Evolutionary conservation across 2,329 filamentous ascomycete genomes (phyloP), one percentile per base, ranked within the genome.

Genomic region (Penicillium sp.): DNA sequence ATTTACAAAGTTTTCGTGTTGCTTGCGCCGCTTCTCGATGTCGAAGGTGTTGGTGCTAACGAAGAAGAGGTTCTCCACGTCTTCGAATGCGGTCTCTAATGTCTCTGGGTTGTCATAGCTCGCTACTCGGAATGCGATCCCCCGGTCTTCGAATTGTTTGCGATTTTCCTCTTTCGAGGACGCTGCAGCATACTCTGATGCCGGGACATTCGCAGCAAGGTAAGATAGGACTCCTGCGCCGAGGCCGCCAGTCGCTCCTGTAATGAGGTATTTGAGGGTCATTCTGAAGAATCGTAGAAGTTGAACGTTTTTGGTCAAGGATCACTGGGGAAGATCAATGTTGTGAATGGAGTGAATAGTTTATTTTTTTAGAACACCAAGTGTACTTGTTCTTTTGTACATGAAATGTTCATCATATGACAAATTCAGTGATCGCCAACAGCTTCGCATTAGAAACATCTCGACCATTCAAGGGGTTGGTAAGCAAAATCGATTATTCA

Each of bases 41-140:
- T 81, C 79, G 47, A 80, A 76, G 41, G 77, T 78, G 40, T 80
- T 79, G 23, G 79, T 82, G 5, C 83, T 85, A 21, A 87, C 79
- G 47, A 87, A 80, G 57, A 86, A 80, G 36, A 87, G 70, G 46
- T 79, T 76, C 50, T 84, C 78, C 13, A 85, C 78, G 23, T 76
- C 81, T 8, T 67, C 29, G 53, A 87, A 82, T 0, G 81, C 81
- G 0, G 68, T 56, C 33, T 79, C 73, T 16, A 86, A 72, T 4
- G 78, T 75, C 1, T 70, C 65, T 0, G 76, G 70, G 38, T 78
- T 74, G 40, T 83, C 79, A 68, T 82, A 87, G 60, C 80, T 76
- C 7, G 81, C 81, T 53, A 78, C 70, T 1, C 82, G 81, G 48
- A 83, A 80, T 2, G 74, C 71, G 34, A 82, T 78, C 25, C 80